A percentile compares a stretch with the other conserved stretches of the same genome.
phyloP scores from a whole-genome alignment of 2,329 filamentous ascomycete genomes.

The Hypocrella siamensis region DNA sequence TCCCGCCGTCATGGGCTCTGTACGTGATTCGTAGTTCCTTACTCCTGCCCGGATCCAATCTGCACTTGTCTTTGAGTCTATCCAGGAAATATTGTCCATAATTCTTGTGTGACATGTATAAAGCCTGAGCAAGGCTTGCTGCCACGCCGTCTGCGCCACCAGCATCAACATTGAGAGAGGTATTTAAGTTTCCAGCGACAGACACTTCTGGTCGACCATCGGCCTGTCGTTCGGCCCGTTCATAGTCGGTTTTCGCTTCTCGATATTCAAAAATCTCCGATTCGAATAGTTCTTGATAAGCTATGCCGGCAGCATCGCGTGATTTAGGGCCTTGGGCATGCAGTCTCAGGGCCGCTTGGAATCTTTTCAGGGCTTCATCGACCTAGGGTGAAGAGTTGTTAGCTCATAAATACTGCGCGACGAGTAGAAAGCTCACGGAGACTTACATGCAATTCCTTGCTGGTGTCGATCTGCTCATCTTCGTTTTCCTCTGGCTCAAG shows the following conservation, averaged over 20 bases:
- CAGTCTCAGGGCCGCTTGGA: constrained; percentile 78
- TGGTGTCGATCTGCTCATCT: constrained; percentile 87
- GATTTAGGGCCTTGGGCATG: constrained; percentile 73
- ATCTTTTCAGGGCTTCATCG: constrained; percentile 89
- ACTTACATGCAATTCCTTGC: constrained; percentile 70
- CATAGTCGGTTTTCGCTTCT: constrained; percentile 73
- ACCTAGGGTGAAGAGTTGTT: constrained; percentile 33
- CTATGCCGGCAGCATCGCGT: constrained; percentile 60
- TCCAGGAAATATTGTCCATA: constrained; percentile 88
- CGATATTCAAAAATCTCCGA: constrained; percentile 92
- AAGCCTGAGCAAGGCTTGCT: constrained; percentile 71
- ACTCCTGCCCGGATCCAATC: constrained; percentile 36
- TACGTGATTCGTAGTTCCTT: constrained; percentile 12
- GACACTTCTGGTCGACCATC: constrained; percentile 26
- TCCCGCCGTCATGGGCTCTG: constrained; percentile 18
- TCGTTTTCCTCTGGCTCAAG: constrained; percentile 82
- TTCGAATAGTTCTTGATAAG: constrained; percentile 72
- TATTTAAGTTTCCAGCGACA: constrained; percentile 29
- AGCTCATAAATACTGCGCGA: neutral
- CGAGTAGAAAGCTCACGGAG: no score
- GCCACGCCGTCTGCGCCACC: constrained; percentile 57
- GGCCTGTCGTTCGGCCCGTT: constrained; percentile 46
- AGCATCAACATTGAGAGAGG: constrained; percentile 37
- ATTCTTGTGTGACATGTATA: constrained; percentile 92
- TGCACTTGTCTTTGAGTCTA: constrained; percentile 16